Percentiles rank a stretch among this genome's conserved stretches.
Conservation (phyloP, 345 rosid species). For the Trapa incisa region DNA sequence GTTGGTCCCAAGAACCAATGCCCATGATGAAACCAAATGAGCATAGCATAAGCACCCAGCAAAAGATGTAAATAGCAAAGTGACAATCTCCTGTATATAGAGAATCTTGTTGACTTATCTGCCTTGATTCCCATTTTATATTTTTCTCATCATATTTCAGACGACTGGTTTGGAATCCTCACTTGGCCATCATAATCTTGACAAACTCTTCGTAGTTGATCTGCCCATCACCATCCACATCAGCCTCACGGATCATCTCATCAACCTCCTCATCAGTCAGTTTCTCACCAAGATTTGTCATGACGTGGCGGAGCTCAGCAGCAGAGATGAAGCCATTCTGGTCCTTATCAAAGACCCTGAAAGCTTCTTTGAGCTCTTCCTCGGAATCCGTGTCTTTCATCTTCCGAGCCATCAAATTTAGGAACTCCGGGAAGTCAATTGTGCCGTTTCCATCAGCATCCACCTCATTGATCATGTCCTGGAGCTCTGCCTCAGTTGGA, state of each 20-base stretch:
- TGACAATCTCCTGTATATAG: constrained; percentile 14
- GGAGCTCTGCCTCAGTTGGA: constrained; percentile 41
- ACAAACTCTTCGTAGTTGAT: constrained; percentile 42
- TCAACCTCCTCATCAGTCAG: constrained; percentile 41
- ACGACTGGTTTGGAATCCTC: constrained; percentile 10
- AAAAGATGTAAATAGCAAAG: constrained; percentile 17
- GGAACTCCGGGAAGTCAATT: constrained; percentile 38
- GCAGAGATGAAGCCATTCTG: constrained; percentile 43
- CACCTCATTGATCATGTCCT: constrained; percentile 41
- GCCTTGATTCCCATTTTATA: constrained; percentile 19
- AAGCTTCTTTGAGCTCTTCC: constrained; percentile 43
- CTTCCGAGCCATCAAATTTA: constrained; percentile 37
- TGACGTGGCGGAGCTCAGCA: constrained; percentile 38
- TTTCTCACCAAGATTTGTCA: constrained; percentile 42
- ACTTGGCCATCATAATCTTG: constrained; percentile 45
- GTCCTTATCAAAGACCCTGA: constrained; percentile 37
- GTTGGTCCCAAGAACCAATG: constrained; percentile 9
- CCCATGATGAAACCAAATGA: constrained; percentile 15
- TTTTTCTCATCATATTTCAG: constrained; percentile 6
- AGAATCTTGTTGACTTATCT: constrained; percentile 28
- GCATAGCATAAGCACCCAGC: constrained; percentile 14
- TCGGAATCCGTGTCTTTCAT: constrained; percentile 42
- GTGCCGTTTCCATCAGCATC: constrained; percentile 42
- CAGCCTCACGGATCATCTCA: constrained; percentile 43
- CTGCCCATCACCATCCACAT: constrained; percentile 39